Evolutionary conservation across 352 stramenopile species (phyloP), one percentile per base, ranked within the genome.

Genomic region (Globisporangium nunn): DNA sequence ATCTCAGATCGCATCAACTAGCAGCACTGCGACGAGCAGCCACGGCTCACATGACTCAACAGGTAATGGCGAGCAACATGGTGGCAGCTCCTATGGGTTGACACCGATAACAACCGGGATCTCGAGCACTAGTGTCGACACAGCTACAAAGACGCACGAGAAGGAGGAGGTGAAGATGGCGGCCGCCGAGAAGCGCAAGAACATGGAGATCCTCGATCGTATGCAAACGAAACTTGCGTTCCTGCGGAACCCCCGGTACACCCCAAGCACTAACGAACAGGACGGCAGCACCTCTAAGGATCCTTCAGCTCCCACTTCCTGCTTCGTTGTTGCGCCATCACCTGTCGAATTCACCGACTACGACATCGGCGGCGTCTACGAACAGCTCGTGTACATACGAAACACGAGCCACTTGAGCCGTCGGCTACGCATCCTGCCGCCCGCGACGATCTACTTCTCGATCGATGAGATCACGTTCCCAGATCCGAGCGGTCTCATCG

Each of bases 141-240:
- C 11, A 17, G 11, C 10, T 8, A 11, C 33, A 8, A 52, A 63
- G 1, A n/a, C 18, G 0, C 35, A 11, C 11, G 37, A 50, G 49
- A 40, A 39, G 33, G 49, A 52, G 46, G 33, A 49, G 15, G 50
- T 31, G 2, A 43, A 33, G 29, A 91, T 93, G 74, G 68, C 67
- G 0, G 67, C 77, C 1, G 69, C 67, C 0, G 80, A 90, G 41
- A 70, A 70, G 58, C 67, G 75, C 5, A 75, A 75, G 48, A 93
- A 93, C 57, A 62, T 78, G 53, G 75, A 54, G 33, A 90, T 93
- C 53, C 71, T 91, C 11, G 53, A 75, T 7, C 80, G 78, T 15
- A 91, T 93, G 82, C 78, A 93, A 56, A 88, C 63, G 8, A 89
- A 87, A 44, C 81, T 93, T 17, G 70, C 87, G 50, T 93, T 85